phyloP scores from a whole-genome alignment of 2,329 filamentous ascomycete genomes.

The Fusarium sp. region DNA sequence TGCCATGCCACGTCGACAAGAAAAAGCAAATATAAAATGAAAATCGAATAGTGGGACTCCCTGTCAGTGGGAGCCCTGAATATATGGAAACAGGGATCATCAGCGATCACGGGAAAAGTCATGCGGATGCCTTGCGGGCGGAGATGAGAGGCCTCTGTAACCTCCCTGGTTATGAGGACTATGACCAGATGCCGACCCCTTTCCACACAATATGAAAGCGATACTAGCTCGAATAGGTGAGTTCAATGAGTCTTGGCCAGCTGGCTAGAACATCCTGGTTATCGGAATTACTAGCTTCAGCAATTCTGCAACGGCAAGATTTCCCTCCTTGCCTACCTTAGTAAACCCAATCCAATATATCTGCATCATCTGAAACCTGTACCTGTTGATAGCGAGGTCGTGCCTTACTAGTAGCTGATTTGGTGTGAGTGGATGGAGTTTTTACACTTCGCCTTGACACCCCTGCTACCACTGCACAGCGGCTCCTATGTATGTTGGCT shows the following conservation, averaged over 20 bases:
- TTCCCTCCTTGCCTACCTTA: no score
- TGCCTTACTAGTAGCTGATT: neutral
- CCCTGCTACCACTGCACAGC: neutral
- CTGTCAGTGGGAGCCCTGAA: neutral
- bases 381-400: neutral
- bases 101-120: neutral
- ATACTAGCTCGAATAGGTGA: no score
- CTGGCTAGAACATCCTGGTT: no score
- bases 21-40: slow-evolving; percentile 2
- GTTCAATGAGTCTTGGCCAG: no score
- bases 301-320: no score
- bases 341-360: no score
- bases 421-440: slow-evolving; percentile 1
- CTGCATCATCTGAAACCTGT: no score
- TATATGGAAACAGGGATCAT: neutral
- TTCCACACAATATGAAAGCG: no score
- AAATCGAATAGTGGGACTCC: neutral
- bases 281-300: no score
- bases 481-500: slow-evolving; percentile 22
- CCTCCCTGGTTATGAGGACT: neutral
- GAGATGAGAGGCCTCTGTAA: neutral
- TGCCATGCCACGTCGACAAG: neutral
- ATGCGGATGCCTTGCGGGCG: neutral
- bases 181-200: no score
- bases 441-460: slow-evolving; percentile 1